phyloP scores from a whole-genome alignment of 768 basidiomycete species.

The Mycena crocata region DNA sequence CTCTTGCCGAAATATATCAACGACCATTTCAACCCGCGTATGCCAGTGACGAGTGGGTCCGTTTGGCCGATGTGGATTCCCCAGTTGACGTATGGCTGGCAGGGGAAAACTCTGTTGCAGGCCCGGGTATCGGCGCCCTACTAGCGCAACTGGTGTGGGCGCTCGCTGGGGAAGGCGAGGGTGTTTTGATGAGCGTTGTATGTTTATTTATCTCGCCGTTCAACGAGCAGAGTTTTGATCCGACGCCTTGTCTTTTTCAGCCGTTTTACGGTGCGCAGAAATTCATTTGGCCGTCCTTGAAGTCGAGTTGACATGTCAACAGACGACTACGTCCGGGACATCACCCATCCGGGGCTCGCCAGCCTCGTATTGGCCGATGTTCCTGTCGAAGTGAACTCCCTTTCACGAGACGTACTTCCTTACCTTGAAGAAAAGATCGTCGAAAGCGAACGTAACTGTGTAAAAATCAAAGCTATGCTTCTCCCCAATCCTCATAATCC shows the following conservation, averaged over 20 bases:
- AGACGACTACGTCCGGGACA: slow-evolving; percentile 34
- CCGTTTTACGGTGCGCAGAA: slow-evolving; percentile 19
- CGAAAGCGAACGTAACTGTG: slow-evolving; percentile 30
- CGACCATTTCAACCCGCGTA: slow-evolving; percentile 29
- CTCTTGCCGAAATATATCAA: slow-evolving; percentile 32
- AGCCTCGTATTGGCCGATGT: slow-evolving; percentile 15
- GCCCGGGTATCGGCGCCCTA: slow-evolving; percentile 29
- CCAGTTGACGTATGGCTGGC: background rate
- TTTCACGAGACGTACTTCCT: slow-evolving; percentile 31
- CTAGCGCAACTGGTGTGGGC: slow-evolving; percentile 32
- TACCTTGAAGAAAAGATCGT: slow-evolving; percentile 36
- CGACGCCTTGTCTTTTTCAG: background rate
- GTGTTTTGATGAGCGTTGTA: slow-evolving; percentile 31
- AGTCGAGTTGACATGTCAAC: background rate
- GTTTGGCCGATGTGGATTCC: background rate
- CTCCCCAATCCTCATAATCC: slow-evolving; percentile 48
- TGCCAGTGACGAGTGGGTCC: slow-evolving; percentile 24
- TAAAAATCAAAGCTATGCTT: slow-evolving; percentile 38
- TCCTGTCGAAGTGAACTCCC: slow-evolving; percentile 18
- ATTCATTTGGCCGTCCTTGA: background rate
- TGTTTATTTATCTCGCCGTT: background rate
- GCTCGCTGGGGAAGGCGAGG: slow-evolving; percentile 27
- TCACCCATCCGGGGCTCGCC: slow-evolving; percentile 23
- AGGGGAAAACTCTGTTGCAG: slow-evolving; percentile 32
- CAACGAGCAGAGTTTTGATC: background rate